Percentiles rank a stretch among this genome's conserved stretches.
phyloP scores from a whole-genome alignment of 2,329 filamentous ascomycete genomes.

The Aspergillus flavus region DNA sequence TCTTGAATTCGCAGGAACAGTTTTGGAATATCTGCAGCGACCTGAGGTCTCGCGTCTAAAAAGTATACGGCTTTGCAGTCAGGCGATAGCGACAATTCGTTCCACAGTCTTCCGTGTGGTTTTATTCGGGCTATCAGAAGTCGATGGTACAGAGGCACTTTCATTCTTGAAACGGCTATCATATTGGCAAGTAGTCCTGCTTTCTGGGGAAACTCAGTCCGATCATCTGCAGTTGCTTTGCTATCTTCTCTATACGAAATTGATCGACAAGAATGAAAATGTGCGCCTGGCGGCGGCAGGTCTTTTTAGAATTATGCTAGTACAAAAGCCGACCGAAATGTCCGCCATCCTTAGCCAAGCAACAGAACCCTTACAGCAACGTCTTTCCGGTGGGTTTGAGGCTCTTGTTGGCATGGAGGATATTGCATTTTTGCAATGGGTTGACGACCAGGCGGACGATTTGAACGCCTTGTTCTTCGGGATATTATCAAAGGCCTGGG shows the following conservation, averaged over 20 bases:
- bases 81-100: conserved; percentile 76
- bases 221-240: conserved; percentile 83
- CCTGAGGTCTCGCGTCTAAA: conserved; percentile 81
- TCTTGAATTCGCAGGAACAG: conserved; percentile 80
- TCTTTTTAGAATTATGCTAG: conserved; percentile 87
- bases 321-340: conserved; percentile 88
- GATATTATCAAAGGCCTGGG: conserved; percentile 80
- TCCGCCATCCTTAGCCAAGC: conserved; percentile 72
- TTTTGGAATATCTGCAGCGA: conserved; percentile 86
- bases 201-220: conserved; percentile 77
- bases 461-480: conserved; percentile 83
- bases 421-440: conserved; percentile 82
- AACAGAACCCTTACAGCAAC: conserved; percentile 69
- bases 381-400: conserved; percentile 75
- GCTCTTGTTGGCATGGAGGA: conserved; percentile 87
- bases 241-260: conserved; percentile 88
- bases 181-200: conserved; percentile 93
- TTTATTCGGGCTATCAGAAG: conserved; percentile 78
- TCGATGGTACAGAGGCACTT: conserved; percentile 71
- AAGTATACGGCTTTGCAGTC: conserved; percentile 85
- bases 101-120: conserved; percentile 77
- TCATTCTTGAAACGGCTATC: conserved; percentile 80
- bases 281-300: conserved; percentile 78
- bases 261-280: conserved; percentile 69
- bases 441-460: conserved; percentile 76